These are phyloP conservation scores for Cutaneotrichosporon arboriforme DNA, from an alignment of 1,284 basidiomycete genomes.

Conservation along the genomic window DNA sequence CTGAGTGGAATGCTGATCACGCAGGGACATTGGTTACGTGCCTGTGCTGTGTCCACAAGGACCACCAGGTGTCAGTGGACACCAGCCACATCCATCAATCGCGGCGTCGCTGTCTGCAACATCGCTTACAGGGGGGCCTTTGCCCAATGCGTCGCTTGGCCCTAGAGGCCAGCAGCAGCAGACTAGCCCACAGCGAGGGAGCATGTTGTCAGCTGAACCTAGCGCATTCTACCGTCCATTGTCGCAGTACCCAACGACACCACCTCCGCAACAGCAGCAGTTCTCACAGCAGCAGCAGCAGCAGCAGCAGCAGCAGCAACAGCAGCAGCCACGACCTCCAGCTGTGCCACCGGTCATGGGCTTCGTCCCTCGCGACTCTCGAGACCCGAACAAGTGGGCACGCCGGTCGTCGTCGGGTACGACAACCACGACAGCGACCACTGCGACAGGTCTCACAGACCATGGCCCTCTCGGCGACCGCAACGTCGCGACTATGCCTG, in stretches of 20 bases:
- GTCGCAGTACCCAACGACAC: not conserved
- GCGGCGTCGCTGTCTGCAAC: not conserved
- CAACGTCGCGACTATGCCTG: constrained; percentile 20
- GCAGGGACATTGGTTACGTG: constrained; percentile 42
- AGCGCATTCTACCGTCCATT: not conserved
- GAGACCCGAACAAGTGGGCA: not conserved
- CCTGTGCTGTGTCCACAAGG: constrained; percentile 34
- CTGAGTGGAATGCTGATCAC: too few relatives aligned
- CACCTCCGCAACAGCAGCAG: not conserved
- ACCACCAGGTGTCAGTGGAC: not conserved
- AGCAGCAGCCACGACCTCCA: not conserved
- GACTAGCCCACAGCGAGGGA: not conserved
- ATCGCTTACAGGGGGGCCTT: not conserved
- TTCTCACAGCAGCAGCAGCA: not conserved
- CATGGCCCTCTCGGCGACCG: constrained; percentile 4
- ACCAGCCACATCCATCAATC: not conserved
- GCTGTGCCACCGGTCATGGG: not conserved
- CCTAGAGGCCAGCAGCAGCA: not conserved
- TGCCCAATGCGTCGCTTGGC: not conserved
- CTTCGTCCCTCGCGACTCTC: constrained; percentile 1
- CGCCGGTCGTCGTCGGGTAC: constrained; percentile 31
- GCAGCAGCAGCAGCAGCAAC: not conserved
- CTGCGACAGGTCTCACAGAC: constrained; percentile 8
- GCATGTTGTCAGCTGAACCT: not conserved
- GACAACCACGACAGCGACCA: constrained; percentile 27